Evolutionary conservation across 2,329 filamentous ascomycete species (phyloP).

Genomic region (Cercospora zeina): DNA sequence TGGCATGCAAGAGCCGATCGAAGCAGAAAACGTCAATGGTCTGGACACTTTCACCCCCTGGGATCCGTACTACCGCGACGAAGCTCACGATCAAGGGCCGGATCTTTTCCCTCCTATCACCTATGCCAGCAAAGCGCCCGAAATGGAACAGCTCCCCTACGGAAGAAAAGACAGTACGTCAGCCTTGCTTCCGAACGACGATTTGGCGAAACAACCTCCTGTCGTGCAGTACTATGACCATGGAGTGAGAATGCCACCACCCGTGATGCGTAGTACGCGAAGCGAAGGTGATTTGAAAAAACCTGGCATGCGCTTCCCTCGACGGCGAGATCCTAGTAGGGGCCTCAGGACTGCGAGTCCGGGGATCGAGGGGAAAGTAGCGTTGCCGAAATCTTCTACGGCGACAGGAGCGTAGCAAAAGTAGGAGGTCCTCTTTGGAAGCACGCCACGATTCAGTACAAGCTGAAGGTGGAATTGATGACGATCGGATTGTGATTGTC

Average conservation of each 20-base stretch:
- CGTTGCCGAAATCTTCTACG: not conserved
- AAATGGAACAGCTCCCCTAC: not conserved
- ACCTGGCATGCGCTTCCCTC: constrained; percentile 3
- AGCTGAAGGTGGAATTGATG: not conserved
- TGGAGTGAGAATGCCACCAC: not conserved
- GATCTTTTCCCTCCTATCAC: not conserved
- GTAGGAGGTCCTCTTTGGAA: not conserved
- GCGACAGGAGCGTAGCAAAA: not conserved
- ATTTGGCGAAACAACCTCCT: not conserved
- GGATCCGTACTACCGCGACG: constrained; percentile 4
- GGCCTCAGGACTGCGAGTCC: not conserved
- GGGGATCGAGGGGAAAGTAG: not conserved
- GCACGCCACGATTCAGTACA: not conserved
- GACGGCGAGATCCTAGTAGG: constrained; percentile 1
- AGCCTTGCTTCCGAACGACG: not conserved
- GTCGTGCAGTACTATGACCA: not conserved
- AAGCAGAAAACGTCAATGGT: constrained; percentile 19
- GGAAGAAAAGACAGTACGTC: not conserved
- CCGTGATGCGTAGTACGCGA: not conserved
- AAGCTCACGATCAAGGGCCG: constrained; percentile 2
- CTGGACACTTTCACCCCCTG: constrained; percentile 24
- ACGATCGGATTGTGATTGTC: not conserved
- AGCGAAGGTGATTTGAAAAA: constrained; percentile 5
- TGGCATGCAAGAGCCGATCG: constrained; percentile 15
- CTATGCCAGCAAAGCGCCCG: not conserved